Percentiles rank a stretch among this genome's conserved stretches.
Evolutionary conservation across 1,284 basidiomycete genomes (phyloP).

Genomic region (Fistulinella staudtii): DNA sequence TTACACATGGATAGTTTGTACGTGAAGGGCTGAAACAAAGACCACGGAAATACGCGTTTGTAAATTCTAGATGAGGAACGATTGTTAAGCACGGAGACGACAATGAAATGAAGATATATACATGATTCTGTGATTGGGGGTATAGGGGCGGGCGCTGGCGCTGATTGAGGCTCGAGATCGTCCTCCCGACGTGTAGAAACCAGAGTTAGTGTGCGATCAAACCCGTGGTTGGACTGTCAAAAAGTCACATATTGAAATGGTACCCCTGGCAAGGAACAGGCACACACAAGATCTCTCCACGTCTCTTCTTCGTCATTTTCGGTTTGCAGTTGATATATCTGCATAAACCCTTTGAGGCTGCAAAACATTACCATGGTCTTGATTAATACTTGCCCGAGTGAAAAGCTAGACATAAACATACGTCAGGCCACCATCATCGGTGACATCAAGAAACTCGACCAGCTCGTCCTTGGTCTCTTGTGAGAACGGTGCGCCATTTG

Average conservation of each 20-base stretch:
- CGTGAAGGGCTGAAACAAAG: conserved; percentile 2
- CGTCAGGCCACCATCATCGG: conserved; percentile 69
- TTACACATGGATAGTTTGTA: conserved; percentile 19
- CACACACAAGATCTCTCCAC: conserved; percentile 67
- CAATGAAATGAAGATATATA: conserved; percentile 5
- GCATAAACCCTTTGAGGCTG: conserved; percentile 75
- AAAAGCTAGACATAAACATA: conserved; percentile 38
- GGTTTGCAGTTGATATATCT: conserved; percentile 76
- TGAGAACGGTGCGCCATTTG: conserved; percentile 70
- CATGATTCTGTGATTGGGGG: no score
- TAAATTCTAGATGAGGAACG: conserved; percentile 20
- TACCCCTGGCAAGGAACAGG: conserved; percentile 15
- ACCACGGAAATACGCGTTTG: conserved; percentile 5
- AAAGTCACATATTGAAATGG: conserved; percentile 1
- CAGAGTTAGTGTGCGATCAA: conserved; percentile 60
- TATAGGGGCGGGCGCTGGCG: conserved; percentile 11
- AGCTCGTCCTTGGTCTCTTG: conserved; percentile 75
- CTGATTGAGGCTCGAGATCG: conserved; percentile 21
- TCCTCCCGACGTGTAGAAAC: conserved; percentile 59
- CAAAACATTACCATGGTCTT: conserved; percentile 4
- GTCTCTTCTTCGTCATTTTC: conserved; percentile 80
- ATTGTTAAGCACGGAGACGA: conserved; percentile 3
- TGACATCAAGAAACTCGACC: conserved; percentile 69
- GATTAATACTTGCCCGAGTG: background rate
- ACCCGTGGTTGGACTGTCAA: conserved; percentile 64